Conservation (phyloP, 495 filamentous ascomycete species). For the Lophium mytilinum region DNA sequence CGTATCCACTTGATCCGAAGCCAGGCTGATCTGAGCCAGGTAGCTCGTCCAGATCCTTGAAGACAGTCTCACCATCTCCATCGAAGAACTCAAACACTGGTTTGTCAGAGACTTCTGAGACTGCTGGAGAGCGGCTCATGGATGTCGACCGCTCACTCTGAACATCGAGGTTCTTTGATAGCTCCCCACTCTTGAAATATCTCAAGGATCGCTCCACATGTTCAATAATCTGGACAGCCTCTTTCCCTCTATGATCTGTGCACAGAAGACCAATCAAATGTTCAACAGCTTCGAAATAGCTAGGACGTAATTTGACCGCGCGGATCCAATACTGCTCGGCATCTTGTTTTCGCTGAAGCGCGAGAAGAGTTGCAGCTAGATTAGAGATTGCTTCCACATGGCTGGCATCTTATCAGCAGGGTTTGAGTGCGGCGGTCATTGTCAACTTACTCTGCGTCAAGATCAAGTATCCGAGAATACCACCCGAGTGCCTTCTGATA, state of each 20-base stretch:
- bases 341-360: constrained; percentile 72
- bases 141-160: constrained; percentile 50
- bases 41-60: constrained; percentile 25
- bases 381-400: constrained; percentile 96
- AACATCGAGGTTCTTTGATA: constrained; percentile 44
- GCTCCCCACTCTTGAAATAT: constrained; percentile 42
- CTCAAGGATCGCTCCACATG: constrained; percentile 74
- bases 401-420: constrained; percentile 36
- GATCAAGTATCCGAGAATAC: constrained; percentile 78
- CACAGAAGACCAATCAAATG: constrained; percentile 87
- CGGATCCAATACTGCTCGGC: constrained; percentile 80
- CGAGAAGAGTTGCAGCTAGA: constrained; percentile 78
- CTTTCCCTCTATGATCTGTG: constrained; percentile 67
- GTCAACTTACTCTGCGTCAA: constrained; percentile 63
- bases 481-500: constrained; percentile 79
- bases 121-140: constrained; percentile 44
- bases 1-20: constrained; percentile 78
- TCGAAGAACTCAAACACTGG: constrained; percentile 49
- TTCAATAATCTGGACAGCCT: constrained; percentile 84
- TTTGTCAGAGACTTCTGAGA: constrained; percentile 47
- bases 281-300: constrained; percentile 93
- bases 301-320: constrained; percentile 74
- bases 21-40: constrained; percentile 42
- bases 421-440: neutral
- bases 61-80: constrained; percentile 37